Base-by-base conservation (phyloP, 768 basidiomycete species). In the Phlegmacium glaucopus region DNA sequence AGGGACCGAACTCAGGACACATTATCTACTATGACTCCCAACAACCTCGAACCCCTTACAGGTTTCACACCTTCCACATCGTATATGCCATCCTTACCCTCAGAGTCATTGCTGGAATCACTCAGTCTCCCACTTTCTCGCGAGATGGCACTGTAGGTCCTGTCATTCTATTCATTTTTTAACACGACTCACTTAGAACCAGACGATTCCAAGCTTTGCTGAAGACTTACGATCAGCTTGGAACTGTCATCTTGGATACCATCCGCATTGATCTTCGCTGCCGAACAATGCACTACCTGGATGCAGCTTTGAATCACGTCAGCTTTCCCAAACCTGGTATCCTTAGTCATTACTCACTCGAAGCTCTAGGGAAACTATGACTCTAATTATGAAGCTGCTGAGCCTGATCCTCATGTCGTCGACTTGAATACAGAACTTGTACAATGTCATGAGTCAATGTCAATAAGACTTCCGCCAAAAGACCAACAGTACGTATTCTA, bases 191-290 rank as follows among this genome's bases (percentile, higher is more conserved):
- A 47, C 6, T 35, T 30, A 15, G 26, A 45, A 37, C 16, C 54
- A 95, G 95, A 50, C 92, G 93, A 26, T 96, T 93, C 67, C 87
- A 94, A 61, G 90, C 93, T 0, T 73, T 98, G 38, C 72, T 94
- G 35, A 84, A 87, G 68, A 95, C 94, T 2, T 97, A 93, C 58
- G 85, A 88, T 32, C 93, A 95, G 55, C 75, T 98, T 6, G 85
- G 90, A 8, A 84, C 88, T 58, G 78, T 94, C 48, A 85, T 96
- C 41, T 71, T 97, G 35, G 86, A 88, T 61, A 93, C 89, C 5
- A 81, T 97, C 26, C 81, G 94, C 29, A 80, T 90, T 44, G 95
- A 97, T 60, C 69, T 96, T 43, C 81, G 95, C 4, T 92, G 93
- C 61, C 80, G 92, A 39, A 79, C 81, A 3, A 83, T 91, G 27